A percentile compares a stretch with the other conserved stretches of the same genome.
Evolutionary conservation across 1,284 basidiomycete species (phyloP).

Genomic region (Microstroma glucosiphilum): DNA sequence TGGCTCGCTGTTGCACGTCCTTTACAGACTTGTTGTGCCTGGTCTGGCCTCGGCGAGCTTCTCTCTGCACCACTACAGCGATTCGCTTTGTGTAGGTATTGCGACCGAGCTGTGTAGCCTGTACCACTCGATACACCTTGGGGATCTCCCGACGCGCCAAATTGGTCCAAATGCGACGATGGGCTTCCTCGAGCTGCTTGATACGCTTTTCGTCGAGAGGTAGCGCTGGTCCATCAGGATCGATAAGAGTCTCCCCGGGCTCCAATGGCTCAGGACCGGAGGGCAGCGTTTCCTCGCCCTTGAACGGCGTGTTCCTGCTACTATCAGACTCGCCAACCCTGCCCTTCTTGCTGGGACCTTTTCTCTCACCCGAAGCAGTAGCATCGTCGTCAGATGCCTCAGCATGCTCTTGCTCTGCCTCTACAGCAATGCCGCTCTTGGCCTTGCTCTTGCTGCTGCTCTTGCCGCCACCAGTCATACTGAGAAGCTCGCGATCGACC

Average conservation of each 20-base stretch:
- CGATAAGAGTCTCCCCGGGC: slow-evolving; percentile 6
- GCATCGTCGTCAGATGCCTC: not conserved
- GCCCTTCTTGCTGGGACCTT: not conserved
- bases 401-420: not conserved
- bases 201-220: slow-evolving; percentile 16
- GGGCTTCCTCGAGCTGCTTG: slow-evolving; percentile 44
- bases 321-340: not conserved
- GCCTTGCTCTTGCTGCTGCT: not conserved
- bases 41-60: slow-evolving; percentile 73
- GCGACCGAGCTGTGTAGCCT: slow-evolving; percentile 41
- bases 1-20: slow-evolving; percentile 79
- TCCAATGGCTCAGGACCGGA: not conserved
- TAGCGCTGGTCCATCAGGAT: slow-evolving; percentile 10
- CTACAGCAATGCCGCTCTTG: not conserved
- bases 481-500: slow-evolving; percentile 44
- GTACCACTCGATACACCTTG: slow-evolving; percentile 45
- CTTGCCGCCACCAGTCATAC: slow-evolving; percentile 16
- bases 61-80: slow-evolving; percentile 67
- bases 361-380: not conserved
- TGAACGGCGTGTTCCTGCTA: not conserved
- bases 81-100: slow-evolving; percentile 67
- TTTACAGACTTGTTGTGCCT: slow-evolving; percentile 76
- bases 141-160: slow-evolving; percentile 50
- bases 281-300: not conserved
- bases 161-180: slow-evolving; percentile 46